These are phyloP conservation scores for Gentiana straminea DNA, from an alignment of 257 asterid genomes.

Conservation along the genomic window DNA sequence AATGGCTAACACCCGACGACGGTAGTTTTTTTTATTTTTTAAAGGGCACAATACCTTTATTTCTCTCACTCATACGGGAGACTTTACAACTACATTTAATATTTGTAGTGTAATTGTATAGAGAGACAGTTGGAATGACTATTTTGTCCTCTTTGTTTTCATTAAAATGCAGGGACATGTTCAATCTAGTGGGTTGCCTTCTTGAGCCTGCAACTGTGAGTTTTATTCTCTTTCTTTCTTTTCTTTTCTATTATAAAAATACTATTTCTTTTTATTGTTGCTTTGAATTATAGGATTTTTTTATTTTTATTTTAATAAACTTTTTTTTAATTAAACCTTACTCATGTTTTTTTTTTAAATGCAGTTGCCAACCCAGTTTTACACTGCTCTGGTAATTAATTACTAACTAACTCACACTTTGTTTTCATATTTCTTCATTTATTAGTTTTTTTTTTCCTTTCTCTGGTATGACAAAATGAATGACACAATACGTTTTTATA, in stretches of 20 bases:
- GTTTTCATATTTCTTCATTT: background rate
- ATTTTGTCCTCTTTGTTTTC: background rate
- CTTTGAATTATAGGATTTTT: too few relatives aligned
- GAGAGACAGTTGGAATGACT: too few relatives aligned
- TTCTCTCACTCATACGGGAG: too few relatives aligned
- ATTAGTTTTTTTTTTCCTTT: background rate
- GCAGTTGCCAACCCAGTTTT: conserved; percentile 91
- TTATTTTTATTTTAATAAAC: too few relatives aligned
- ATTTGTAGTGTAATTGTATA: background rate
- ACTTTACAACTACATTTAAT: background rate
- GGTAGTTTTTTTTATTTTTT: too few relatives aligned
- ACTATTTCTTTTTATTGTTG: background rate
- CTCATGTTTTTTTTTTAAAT: conserved; percentile 5
- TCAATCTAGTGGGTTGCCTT: conserved; percentile 77
- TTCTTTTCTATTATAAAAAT: background rate
- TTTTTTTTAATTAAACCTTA: too few relatives aligned
- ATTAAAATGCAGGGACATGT: conserved; percentile 47
- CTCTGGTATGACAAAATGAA: background rate
- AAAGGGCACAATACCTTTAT: too few relatives aligned
- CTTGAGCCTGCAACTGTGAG: conserved; percentile 91
- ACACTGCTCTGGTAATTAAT: conserved; percentile 72
- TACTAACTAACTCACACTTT: background rate
- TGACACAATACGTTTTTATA: conserved; percentile 3
- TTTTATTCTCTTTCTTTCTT: conserved; percentile 6
- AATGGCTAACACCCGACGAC: too few relatives aligned